Percentiles rank a stretch among this genome's conserved stretches.
Evolutionary conservation across 1,284 basidiomycete species (phyloP).

Genomic region (Takashimella koratensis): DNA sequence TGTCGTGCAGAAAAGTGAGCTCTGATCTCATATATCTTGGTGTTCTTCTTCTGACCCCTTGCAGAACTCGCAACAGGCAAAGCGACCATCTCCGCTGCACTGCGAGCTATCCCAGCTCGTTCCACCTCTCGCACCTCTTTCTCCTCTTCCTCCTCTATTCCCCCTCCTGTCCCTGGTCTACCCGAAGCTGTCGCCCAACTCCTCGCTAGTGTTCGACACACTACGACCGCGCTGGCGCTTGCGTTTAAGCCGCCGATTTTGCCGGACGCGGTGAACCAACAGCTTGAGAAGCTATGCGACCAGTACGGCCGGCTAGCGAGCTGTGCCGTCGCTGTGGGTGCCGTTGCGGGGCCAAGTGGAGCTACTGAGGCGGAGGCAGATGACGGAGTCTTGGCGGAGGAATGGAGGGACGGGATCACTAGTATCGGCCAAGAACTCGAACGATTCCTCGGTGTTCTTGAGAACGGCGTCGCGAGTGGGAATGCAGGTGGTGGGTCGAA

Average conservation of each 20-base stretch:
- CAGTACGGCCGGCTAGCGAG: slow-evolving; percentile 26
- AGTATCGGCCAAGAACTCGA: slow-evolving; percentile 21
- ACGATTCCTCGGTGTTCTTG: slow-evolving; percentile 25
- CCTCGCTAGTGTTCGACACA: slow-evolving; percentile 21
- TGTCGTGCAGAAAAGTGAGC: background rate
- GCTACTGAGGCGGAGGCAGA: background rate
- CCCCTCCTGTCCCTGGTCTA: slow-evolving; percentile 24
- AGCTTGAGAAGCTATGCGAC: slow-evolving; percentile 35
- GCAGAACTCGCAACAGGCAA: slow-evolving; percentile 4
- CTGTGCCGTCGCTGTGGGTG: slow-evolving; percentile 25
- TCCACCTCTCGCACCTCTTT: background rate
- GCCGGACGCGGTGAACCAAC: slow-evolving; percentile 23
- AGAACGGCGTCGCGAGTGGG: slow-evolving; percentile 5
- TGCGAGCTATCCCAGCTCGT: slow-evolving; percentile 4
- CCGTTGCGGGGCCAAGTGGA: background rate
- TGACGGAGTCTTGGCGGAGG: slow-evolving; percentile 17
- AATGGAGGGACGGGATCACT: slow-evolving; percentile 32
- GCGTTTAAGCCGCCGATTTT: slow-evolving; percentile 44
- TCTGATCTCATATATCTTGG: background rate
- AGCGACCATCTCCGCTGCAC: background rate
- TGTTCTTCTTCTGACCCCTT: background rate
- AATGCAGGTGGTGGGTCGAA: slow-evolving; percentile 2
- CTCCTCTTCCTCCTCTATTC: background rate
- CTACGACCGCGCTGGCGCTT: slow-evolving; percentile 32
- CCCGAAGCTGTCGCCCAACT: slow-evolving; percentile 23